These are phyloP conservation scores for Trichomonas tenax DNA, from an alignment of 208 protist genomes.

Conservation along the genomic window DNA sequence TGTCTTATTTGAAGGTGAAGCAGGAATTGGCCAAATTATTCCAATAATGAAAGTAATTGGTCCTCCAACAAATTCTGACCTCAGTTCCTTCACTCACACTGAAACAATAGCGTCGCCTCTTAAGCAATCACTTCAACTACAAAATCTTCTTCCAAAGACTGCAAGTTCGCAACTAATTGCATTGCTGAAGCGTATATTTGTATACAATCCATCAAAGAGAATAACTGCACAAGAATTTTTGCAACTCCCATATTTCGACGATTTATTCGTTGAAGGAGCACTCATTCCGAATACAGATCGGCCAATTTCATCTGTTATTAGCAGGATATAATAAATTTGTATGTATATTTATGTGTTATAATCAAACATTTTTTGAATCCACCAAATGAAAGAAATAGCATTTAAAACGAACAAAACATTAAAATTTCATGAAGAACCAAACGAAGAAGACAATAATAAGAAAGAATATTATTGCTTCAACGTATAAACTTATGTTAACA, in stretches of 20 bases:
- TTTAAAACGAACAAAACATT: too few relatives aligned
- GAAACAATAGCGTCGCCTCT: background rate
- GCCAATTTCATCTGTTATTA: too few relatives aligned
- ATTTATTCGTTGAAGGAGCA: background rate
- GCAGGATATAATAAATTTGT: too few relatives aligned
- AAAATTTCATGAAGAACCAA: too few relatives aligned
- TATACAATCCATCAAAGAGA: background rate
- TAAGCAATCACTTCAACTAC: background rate
- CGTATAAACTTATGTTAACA: too few relatives aligned
- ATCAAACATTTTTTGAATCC: too few relatives aligned
- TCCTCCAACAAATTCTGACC: background rate
- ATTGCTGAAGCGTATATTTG: background rate
- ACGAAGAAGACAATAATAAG: too few relatives aligned
- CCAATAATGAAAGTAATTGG: slow-evolving; percentile 70
- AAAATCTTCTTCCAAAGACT: background rate
- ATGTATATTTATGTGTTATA: too few relatives aligned
- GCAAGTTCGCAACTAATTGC: background rate
- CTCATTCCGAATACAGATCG: background rate
- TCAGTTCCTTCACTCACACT: background rate
- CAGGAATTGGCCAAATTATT: slow-evolving; percentile 66
- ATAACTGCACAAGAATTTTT: background rate
- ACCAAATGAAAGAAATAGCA: too few relatives aligned
- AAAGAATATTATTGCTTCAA: too few relatives aligned
- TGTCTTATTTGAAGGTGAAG: slow-evolving; percentile 75
- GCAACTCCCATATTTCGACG: background rate